A percentile compares a stretch with the other conserved stretches of the same genome.
phyloP scores from a whole-genome alignment of 2,329 filamentous ascomycete species.

The Claviceps humidiphila region DNA sequence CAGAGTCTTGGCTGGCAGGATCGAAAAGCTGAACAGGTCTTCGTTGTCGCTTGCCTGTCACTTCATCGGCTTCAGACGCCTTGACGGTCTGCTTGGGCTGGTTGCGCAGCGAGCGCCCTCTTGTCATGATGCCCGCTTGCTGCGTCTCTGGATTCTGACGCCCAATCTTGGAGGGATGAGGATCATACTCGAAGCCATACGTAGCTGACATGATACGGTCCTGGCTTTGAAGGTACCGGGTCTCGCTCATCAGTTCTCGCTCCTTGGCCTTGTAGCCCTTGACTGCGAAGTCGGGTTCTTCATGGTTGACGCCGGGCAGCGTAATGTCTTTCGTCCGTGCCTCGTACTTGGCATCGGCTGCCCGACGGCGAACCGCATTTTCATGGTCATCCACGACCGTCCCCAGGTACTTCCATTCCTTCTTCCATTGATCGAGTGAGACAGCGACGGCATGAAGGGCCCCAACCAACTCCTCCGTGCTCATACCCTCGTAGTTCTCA shows the following conservation, averaged over 20 bases:
- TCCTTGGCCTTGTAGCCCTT: conserved; percentile 38
- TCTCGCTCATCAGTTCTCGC: conserved; percentile 29
- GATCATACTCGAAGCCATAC: conserved; percentile 49
- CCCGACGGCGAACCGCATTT: conserved; percentile 37
- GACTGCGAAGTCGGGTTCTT: conserved; percentile 40
- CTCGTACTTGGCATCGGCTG: conserved; percentile 34
- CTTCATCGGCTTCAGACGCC: conserved; percentile 39
- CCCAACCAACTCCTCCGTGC: conserved; percentile 31
- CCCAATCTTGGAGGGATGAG: conserved; percentile 42
- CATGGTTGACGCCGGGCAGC: conserved; percentile 27
- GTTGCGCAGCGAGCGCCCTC: conserved; percentile 39
- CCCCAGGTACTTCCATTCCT: conserved; percentile 37
- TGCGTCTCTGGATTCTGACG: conserved; percentile 46
- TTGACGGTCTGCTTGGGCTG: conserved; percentile 45
- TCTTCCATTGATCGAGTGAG: conserved; percentile 37
- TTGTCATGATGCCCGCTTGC: conserved; percentile 35
- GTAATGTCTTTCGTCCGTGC: conserved; percentile 28
- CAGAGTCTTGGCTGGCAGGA: conserved; percentile 33
- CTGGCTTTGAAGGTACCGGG: conserved; percentile 35
- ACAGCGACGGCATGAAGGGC: conserved; percentile 31
- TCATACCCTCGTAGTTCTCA: conserved; percentile 36
- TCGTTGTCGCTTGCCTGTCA: conserved; percentile 39
- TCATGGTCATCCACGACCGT: conserved; percentile 44
- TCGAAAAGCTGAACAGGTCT: conserved; percentile 39
- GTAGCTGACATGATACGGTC: conserved; percentile 45